Evolutionary conservation across 345 rosid species (phyloP).

Genomic region (Eucalyptus marginata): DNA sequence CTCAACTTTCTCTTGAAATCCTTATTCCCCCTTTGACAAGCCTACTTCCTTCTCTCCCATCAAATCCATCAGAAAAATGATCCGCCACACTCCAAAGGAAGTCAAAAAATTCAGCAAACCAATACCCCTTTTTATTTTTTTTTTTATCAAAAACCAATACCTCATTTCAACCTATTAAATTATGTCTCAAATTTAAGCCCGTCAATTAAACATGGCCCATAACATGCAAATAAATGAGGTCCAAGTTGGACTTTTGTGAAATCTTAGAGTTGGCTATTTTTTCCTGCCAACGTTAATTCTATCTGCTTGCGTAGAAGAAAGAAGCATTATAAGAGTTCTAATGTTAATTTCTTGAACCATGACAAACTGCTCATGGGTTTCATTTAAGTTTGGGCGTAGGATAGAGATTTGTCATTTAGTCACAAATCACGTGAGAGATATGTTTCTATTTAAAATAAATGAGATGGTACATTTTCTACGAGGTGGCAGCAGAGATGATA

Average conservation of each 20-base stretch:
- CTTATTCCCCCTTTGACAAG: background rate
- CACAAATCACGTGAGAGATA: no score
- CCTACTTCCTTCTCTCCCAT: background rate
- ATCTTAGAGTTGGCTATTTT: background rate
- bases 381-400: no score
- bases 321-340: background rate
- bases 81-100: background rate
- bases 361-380: no score
- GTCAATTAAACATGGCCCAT: background rate
- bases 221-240: no score
- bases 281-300: background rate
- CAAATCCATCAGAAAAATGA: background rate
- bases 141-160: no score
- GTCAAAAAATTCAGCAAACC: background rate
- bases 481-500: no score
- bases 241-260: background rate
- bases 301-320: background rate
- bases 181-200: background rate
- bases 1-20: background rate
- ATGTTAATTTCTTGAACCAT: background rate
- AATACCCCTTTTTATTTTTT: no score
- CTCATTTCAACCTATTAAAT: no score
- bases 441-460: background rate
- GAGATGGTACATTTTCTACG: no score
- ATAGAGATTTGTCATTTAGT: no score